A percentile compares a stretch with the other conserved stretches of the same genome.
phyloP scores from a whole-genome alignment of 108 stramenopile species.

The Discostella pseudostelligera region DNA sequence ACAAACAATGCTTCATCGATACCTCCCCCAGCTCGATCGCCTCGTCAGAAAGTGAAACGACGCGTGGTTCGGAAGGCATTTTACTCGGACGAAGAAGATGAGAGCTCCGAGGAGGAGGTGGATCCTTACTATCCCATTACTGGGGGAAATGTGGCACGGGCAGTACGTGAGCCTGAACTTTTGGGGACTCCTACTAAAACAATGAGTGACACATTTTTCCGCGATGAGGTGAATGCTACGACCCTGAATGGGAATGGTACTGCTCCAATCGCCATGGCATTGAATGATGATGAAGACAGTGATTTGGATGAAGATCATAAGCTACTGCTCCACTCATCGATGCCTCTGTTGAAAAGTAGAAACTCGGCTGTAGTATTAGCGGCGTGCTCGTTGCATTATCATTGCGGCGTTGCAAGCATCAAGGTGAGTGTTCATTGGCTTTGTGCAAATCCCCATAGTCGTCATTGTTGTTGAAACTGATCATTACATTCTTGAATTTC shows the following conservation, averaged over 20 bases:
- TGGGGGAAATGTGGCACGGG: conserved; percentile 36
- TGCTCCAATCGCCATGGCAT: conserved; percentile 1
- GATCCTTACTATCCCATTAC: conserved; percentile 24
- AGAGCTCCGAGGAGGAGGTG: conserved; percentile 82
- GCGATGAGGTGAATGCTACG: conserved; percentile 33
- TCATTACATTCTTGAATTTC: background rate
- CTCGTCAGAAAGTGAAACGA: conserved; percentile 56
- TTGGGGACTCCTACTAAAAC: conserved; percentile 18
- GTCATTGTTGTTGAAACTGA: background rate
- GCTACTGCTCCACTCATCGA: conserved; percentile 72
- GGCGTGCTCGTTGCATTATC: conserved; percentile 91
- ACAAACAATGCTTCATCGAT: conserved; percentile 14
- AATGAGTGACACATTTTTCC: conserved; percentile 17
- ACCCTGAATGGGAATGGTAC: conserved; percentile 14
- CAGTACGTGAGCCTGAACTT: conserved; percentile 33
- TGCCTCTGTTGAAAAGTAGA: conserved; percentile 91
- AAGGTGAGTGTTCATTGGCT: conserved; percentile 35
- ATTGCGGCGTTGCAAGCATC: conserved; percentile 88
- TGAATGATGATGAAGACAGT: conserved; percentile 59
- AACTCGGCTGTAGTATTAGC: conserved; percentile 96
- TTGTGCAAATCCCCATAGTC: background rate
- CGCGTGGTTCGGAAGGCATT: conserved; percentile 92
- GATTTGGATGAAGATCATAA: conserved; percentile 93
- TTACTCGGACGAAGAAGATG: conserved; percentile 98
- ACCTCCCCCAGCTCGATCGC: conserved; percentile 22